Evolutionary conservation across 768 basidiomycete genomes (phyloP), one percentile per base, ranked within the genome.

Genomic region (Mrakia frigida): DNA sequence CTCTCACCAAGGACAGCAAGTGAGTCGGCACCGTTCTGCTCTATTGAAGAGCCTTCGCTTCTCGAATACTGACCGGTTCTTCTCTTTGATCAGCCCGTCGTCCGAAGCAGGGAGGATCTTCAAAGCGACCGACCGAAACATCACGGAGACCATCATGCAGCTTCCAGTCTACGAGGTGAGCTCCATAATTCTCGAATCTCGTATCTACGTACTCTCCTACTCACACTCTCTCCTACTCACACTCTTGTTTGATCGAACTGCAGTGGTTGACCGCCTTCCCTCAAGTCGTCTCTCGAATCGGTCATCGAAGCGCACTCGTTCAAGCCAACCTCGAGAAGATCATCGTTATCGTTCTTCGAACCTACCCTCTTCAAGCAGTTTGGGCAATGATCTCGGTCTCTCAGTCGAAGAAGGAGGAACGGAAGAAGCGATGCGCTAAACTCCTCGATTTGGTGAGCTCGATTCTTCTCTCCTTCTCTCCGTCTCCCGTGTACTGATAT

Each of bases 251-350:
- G 39, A 14, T 56, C 33, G 50, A 39, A 63, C 65, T 53, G 0
- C 75, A 98, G 94, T 98, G 96, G 94, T 91, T 89, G 79, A 94
- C 92, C 0, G 95, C 94, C 1, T 95, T 98, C 79, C 94, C 95
- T 4, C 97, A 98, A 85, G 92, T 98, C 72, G 93, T 95, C 21
- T 98, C 96, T 21, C 89, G 97, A 11, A 90, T 99, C 43, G 91
- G 90, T 18, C 92, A 97, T 79, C 84, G 82, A 6, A 90, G 92
- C 80, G 79, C 83, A 16, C 85, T 85, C 0, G 90, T 93, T 4
- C 90, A 88, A 81, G 83, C 81, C 0, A 83, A 89, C 4, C 84
- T 99, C 31, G 85, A 87, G 3, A 84, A 82, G 67, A 87, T 98
- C 46, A 93, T 98, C 74, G 83, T 85, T 23, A 84, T 82, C 25